These are phyloP conservation scores for Solanum gandarillasii DNA, from an alignment of 257 asterid species.

Conservation along the genomic window DNA sequence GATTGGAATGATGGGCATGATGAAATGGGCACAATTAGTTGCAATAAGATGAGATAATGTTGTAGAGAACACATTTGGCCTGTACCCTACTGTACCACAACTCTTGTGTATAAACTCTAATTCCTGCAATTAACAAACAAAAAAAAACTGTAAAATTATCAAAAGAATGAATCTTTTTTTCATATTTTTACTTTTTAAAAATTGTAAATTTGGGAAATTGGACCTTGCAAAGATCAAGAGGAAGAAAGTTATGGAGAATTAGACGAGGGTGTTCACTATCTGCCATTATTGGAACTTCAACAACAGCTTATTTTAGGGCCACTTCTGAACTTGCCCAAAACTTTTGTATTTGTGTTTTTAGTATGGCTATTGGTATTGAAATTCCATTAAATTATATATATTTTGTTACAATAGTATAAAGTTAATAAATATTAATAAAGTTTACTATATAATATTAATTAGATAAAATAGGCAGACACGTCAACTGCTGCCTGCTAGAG, in stretches of 20 bases:
- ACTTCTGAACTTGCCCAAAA: not conserved
- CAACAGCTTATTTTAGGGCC: not conserved
- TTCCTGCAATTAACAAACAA: constrained; percentile 28
- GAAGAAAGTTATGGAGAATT: constrained; percentile 19
- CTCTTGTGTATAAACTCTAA: constrained; percentile 84
- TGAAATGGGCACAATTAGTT: constrained; percentile 63
- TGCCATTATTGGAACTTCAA: not conserved
- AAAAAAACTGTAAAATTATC: not conserved
- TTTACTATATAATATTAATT: no score
- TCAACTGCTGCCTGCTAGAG: not conserved
- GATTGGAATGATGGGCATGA: constrained; percentile 68
- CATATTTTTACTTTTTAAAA: not conserved
- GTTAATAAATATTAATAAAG: no score
- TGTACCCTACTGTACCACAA: constrained; percentile 80
- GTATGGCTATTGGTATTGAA: rapidly evolving
- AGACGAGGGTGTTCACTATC: constrained; percentile 20
- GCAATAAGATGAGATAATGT: constrained; percentile 83
- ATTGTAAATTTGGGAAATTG: not conserved
- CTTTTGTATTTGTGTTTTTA: not conserved
- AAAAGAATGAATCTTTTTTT: not conserved
- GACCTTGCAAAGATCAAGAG: constrained; percentile 24
- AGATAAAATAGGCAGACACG: not conserved
- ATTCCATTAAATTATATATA: no score
- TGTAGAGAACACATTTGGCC: constrained; percentile 86
- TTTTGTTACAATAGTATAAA: no score